phyloP scores from a whole-genome alignment of 192 early-diverging fungal genomes.

The Podila horticola region DNA sequence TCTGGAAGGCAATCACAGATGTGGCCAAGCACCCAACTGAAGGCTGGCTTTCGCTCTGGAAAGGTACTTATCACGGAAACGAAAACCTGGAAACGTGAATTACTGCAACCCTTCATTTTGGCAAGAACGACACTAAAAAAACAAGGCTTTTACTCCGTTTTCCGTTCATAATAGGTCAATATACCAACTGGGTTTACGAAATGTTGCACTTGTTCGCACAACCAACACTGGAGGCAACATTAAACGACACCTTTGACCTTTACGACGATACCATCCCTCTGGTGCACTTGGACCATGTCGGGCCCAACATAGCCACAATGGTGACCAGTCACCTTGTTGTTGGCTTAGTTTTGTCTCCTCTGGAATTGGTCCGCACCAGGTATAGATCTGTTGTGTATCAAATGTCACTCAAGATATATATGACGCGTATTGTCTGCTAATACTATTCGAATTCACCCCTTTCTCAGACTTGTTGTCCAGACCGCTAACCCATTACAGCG shows the following conservation, averaged over 20 bases:
- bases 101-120: too few relatives aligned
- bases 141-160: too few relatives aligned
- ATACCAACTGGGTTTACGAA: slow-evolving; percentile 86
- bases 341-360: slow-evolving; percentile 86
- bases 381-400: slow-evolving; percentile 30
- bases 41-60: slow-evolving; percentile 68
- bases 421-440: neutral
- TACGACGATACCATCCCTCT: slow-evolving; percentile 88
- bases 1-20: slow-evolving; percentile 66
- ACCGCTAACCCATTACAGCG: slow-evolving; percentile 78
- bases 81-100: neutral
- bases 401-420: too few relatives aligned
- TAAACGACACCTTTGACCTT: slow-evolving; percentile 95
- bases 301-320: slow-evolving; percentile 76
- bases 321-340: slow-evolving; percentile 80
- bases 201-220: slow-evolving; percentile 80
- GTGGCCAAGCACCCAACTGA: slow-evolving; percentile 73
- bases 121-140: too few relatives aligned
- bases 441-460: neutral
- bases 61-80: slow-evolving; percentile 42
- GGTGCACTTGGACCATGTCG: slow-evolving; percentile 72
- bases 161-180: slow-evolving; percentile 67
- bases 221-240: slow-evolving; percentile 87
- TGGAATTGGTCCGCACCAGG: slow-evolving; percentile 93
- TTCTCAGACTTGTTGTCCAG: slow-evolving; percentile 82